Percentiles rank a stretch among this genome's conserved stretches.
phyloP scores from a whole-genome alignment of 352 stramenopile species.

The Pythium brachiatum region DNA sequence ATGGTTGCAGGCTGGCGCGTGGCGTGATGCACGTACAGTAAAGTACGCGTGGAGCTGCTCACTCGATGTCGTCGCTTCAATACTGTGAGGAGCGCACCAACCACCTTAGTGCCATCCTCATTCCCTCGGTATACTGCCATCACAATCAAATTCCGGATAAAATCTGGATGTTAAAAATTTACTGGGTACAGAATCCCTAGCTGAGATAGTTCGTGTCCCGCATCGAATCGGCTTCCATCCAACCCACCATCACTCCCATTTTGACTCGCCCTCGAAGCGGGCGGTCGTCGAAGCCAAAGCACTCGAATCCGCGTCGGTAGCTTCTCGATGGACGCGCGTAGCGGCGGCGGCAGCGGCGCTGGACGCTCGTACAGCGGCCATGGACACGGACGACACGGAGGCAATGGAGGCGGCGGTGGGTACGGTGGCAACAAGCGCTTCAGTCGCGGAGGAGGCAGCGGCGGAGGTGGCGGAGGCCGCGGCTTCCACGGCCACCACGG shows the following conservation, averaged over 20 bases:
- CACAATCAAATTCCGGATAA: neutral
- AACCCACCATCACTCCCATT: slow-evolving; percentile 7
- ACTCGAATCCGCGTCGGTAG: neutral
- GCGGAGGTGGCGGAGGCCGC: slow-evolving; percentile 15
- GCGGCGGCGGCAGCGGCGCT: neutral
- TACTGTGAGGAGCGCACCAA: slow-evolving; percentile 13
- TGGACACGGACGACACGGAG: slow-evolving; percentile 2
- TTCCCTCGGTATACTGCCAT: slow-evolving; percentile 5
- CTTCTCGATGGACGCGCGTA: slow-evolving; percentile 17
- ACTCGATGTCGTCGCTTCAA: neutral
- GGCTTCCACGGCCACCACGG: slow-evolving; percentile 14
- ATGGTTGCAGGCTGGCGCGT: slow-evolving; percentile 1
- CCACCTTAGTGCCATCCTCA: slow-evolving; percentile 10
- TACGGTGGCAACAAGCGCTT: slow-evolving; percentile 13
- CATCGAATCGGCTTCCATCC: neutral
- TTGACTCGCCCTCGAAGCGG: slow-evolving; percentile 16
- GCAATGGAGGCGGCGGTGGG: slow-evolving; percentile 6
- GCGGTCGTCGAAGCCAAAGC: neutral
- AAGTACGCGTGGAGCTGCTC: neutral
- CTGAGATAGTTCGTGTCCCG: slow-evolving; percentile 7
- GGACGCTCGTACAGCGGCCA: slow-evolving; percentile 1
- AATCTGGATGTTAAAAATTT: neutral
- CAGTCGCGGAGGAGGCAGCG: slow-evolving; percentile 18
- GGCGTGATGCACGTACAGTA: too few relatives aligned
- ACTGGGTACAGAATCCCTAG: slow-evolving; percentile 4